Conservation (phyloP, 345 rosid genomes). For the Punica granatum region DNA sequence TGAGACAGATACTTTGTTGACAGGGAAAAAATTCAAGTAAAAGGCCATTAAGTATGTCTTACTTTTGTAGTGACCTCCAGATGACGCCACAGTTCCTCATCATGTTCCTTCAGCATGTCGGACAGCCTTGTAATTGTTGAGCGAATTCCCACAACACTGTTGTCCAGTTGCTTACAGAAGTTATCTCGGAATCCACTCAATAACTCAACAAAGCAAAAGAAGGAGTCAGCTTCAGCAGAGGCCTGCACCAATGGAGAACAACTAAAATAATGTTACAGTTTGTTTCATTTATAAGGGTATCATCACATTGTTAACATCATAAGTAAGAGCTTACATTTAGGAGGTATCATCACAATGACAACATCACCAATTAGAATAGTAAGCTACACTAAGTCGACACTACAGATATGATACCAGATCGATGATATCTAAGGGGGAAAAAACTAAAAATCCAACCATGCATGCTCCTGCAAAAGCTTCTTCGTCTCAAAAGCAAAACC, state of each 20-base stretch:
- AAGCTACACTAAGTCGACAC: background rate
- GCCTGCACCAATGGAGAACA: conserved; percentile 39
- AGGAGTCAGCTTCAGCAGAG: conserved; percentile 83
- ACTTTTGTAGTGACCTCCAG: conserved; percentile 92
- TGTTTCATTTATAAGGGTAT: background rate
- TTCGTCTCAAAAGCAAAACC: background rate
- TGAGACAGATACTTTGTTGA: background rate
- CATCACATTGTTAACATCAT: background rate
- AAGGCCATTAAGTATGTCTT: conserved; percentile 15
- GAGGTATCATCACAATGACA: background rate
- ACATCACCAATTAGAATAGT: background rate
- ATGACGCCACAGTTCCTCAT: conserved; percentile 99
- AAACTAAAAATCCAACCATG: background rate
- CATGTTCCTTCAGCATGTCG: conserved; percentile 77
- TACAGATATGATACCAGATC: background rate
- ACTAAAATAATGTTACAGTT: background rate
- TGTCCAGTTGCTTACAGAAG: conserved; percentile 98
- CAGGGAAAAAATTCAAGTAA: background rate
- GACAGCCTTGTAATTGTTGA: conserved; percentile 75
- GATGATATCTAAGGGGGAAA: background rate
- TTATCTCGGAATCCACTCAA: conserved; percentile 94
- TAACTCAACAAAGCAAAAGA: conserved; percentile 91
- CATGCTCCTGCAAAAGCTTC: background rate
- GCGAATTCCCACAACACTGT: conserved; percentile 94
- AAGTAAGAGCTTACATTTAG: background rate